Conservation (phyloP, 306 rosid species). For the Herpetospermum pedunculosum region DNA sequence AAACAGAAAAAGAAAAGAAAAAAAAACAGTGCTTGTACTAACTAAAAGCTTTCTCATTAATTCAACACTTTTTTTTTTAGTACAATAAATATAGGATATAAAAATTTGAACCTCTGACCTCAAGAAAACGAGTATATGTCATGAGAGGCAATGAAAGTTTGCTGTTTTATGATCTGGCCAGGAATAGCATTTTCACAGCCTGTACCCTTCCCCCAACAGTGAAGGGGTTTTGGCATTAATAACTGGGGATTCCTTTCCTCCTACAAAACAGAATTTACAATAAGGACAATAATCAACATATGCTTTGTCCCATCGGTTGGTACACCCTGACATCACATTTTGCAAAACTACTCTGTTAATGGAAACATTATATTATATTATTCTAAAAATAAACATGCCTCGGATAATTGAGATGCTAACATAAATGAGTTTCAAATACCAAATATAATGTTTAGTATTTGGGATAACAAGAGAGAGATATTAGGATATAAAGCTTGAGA, state of each 20-base stretch:
- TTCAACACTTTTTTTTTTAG: not conserved
- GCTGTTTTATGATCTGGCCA: not conserved
- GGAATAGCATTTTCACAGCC: slow-evolving; percentile 1
- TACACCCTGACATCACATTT: not conserved
- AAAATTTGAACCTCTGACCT: too few species aligned
- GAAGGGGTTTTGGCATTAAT: slow-evolving; percentile 5
- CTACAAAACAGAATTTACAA: not conserved
- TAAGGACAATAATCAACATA: not conserved
- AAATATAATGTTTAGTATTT: not conserved
- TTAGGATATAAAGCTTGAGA: too few species aligned
- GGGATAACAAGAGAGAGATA: not conserved
- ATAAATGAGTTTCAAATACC: not conserved
- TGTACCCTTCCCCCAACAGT: not conserved
- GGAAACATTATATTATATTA: not conserved
- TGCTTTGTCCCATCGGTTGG: not conserved
- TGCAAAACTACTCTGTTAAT: not conserved
- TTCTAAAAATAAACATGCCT: not conserved
- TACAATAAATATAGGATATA: too few species aligned
- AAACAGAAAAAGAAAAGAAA: not conserved
- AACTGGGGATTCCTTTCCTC: not conserved
- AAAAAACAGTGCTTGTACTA: not conserved
- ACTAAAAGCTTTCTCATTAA: not conserved
- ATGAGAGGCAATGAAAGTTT: not conserved
- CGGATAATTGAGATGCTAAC: not conserved
- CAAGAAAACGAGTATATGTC: too few species aligned